Evolutionary conservation across 345 rosid species (phyloP).

Genomic region (Ricinus communis): DNA sequence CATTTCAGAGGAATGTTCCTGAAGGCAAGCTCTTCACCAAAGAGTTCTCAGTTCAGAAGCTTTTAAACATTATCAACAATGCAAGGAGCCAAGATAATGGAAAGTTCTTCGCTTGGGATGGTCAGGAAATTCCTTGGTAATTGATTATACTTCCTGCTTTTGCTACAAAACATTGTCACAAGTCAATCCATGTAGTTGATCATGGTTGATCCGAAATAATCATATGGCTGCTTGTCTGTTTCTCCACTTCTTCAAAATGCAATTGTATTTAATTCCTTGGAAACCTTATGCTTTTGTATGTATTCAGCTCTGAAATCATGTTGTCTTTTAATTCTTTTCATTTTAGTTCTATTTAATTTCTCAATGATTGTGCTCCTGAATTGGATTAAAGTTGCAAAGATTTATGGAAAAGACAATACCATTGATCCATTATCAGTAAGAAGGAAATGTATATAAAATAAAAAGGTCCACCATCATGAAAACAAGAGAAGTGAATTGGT

Average conservation of each 20-base stretch:
- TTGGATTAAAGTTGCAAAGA: too few relatives aligned
- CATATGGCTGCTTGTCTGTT: background rate
- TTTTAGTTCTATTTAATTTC: too few relatives aligned
- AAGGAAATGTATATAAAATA: too few relatives aligned
- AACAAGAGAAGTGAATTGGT: too few relatives aligned
- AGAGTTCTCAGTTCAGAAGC: constrained; percentile 77
- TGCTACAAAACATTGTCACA: background rate
- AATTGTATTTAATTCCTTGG: too few relatives aligned
- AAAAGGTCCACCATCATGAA: too few relatives aligned
- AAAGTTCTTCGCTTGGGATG: constrained; percentile 95
- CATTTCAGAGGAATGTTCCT: constrained; percentile 82
- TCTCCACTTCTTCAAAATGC: background rate
- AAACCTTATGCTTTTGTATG: too few relatives aligned
- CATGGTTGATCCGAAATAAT: background rate
- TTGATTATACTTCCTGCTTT: background rate
- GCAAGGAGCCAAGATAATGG: constrained; percentile 68
- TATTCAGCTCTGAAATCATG: too few relatives aligned
- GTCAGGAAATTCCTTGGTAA: constrained; percentile 87
- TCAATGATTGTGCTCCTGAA: too few relatives aligned
- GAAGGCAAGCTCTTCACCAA: constrained; percentile 76
- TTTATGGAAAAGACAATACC: too few relatives aligned
- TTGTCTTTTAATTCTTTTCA: too few relatives aligned
- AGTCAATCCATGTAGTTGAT: background rate
- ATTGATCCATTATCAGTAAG: too few relatives aligned
- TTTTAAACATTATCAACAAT: constrained; percentile 59